Evolutionary conservation across 2,329 filamentous ascomycete species (phyloP), one percentile per base, ranked within the genome.

Genomic region (Paecilomyces formosus): DNA sequence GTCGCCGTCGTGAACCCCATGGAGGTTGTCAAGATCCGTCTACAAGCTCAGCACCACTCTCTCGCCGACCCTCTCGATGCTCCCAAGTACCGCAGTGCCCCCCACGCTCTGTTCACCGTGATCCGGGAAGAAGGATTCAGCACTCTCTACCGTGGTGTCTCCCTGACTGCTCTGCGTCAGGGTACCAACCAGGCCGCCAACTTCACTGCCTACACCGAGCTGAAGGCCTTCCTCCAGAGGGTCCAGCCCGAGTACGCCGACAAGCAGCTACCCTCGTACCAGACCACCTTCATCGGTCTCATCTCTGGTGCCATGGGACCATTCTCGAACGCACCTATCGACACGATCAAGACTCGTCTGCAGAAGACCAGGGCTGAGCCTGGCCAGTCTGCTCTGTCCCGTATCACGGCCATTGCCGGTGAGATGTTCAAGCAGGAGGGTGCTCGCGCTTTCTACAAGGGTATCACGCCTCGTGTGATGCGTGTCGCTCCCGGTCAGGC

Each of bases 21-120:
- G 94, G 94, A 99, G 80, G 94, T 99, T 62, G 86, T 99, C 78
- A 99, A 99, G 84, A 99, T 99, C 73, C 89, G 94, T 54, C 85
- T 99, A 66, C 94, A 99, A 82, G 93, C 93, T 3, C 94, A 99
- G 79, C 90, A 97, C 79, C 94, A 99, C 85, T 91, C 86, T 73
- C 94, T 99, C 88, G 92, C 94, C 54, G 94, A 99, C 73, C 94
- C 94, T 5, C 87, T 97, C 65, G 94, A 97, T 74, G 76, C 97
- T 8, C 94, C 94, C 64, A 97, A 97, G 79, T 97, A 97, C 81
- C 90, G 93, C 73, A 97, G 96, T 76, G 93, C 93, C 26, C 92
- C 92, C 1, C 86, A 88, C 67, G 85, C 85, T 11, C 78, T 85
- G 18, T 96, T 95, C 79, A 97, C 92, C 4, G 92, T 99, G 58